A percentile compares a stretch with the other conserved stretches of the same genome.
These are phyloP conservation scores for Pythium aquatile DNA, from an alignment of 352 stramenopile species.

Conservation along the genomic window DNA sequence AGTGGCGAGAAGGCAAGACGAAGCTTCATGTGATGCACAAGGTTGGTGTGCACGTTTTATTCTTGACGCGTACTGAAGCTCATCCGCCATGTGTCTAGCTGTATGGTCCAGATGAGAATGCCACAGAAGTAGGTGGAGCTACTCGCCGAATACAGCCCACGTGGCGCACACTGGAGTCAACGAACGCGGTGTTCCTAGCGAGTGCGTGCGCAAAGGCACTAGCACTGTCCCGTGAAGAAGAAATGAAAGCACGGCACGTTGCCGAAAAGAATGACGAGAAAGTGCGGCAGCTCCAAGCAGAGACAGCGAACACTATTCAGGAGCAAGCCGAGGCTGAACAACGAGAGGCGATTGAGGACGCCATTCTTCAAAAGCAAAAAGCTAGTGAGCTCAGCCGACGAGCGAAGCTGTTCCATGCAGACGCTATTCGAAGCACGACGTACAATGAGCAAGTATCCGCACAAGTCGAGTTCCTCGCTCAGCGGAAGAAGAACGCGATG, in stretches of 20 bases:
- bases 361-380: slow-evolving; percentile 32
- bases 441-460: slow-evolving; percentile 68
- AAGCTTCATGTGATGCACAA: slow-evolving; percentile 65
- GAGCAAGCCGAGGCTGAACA: slow-evolving; percentile 32
- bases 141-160: slow-evolving; percentile 6
- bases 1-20: slow-evolving; percentile 65
- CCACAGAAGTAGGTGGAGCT: neutral
- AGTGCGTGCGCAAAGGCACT: slow-evolving; percentile 44
- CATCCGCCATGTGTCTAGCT: neutral
- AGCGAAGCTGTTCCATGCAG: slow-evolving; percentile 42
- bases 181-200: slow-evolving; percentile 49
- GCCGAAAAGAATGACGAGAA: slow-evolving; percentile 33
- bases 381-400: slow-evolving; percentile 37
- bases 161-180: slow-evolving; percentile 43
- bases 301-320: slow-evolving; percentile 40
- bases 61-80: neutral
- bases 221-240: slow-evolving; percentile 32
- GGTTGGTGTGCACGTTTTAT: slow-evolving; percentile 26
- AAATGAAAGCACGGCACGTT: slow-evolving; percentile 36
- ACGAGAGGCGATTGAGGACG: slow-evolving; percentile 41
- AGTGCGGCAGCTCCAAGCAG: slow-evolving; percentile 41
- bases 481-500: slow-evolving; percentile 39
- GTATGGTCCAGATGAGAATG: slow-evolving; percentile 6
- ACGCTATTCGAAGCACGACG: slow-evolving; percentile 56
- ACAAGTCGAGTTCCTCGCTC: slow-evolving; percentile 68